These are phyloP conservation scores for Cryptosporidium viatorum DNA, from an alignment of 169 alveolate genomes.

Conservation along the genomic window DNA sequence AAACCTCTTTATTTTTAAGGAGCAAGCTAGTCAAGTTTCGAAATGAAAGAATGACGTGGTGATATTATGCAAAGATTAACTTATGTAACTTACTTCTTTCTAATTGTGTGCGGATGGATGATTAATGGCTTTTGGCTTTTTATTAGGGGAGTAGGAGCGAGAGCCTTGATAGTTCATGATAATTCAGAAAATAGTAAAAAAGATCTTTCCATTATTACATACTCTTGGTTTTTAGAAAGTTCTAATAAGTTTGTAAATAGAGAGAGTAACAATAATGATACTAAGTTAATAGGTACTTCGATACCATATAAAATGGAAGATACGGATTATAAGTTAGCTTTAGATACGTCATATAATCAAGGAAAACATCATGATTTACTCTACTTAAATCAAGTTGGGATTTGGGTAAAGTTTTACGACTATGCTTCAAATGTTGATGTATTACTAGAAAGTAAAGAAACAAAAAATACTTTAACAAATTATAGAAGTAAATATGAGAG, in stretches of 20 bases:
- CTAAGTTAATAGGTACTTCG: neutral
- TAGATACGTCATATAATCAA: neutral
- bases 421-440: constrained; percentile 4
- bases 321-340: neutral
- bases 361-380: neutral
- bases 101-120: neutral
- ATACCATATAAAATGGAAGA: neutral
- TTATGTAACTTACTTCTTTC: too few relatives aligned
- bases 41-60: neutral
- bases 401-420: neutral
- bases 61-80: neutral
- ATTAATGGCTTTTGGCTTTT: too few relatives aligned
- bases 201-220: neutral
- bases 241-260: neutral
- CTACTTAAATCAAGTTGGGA: neutral
- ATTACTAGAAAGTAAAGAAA: neutral
- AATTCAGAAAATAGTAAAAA: neutral
- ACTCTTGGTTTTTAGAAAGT: neutral
- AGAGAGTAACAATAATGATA: neutral
- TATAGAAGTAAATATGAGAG: neutral
- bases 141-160: neutral
- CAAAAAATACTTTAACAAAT: too few relatives aligned
- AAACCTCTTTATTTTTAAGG: too few relatives aligned
- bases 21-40: neutral
- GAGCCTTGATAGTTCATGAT: neutral